Base-by-base conservation (phyloP, 306 rosid species). In the Abrus precatorius region DNA sequence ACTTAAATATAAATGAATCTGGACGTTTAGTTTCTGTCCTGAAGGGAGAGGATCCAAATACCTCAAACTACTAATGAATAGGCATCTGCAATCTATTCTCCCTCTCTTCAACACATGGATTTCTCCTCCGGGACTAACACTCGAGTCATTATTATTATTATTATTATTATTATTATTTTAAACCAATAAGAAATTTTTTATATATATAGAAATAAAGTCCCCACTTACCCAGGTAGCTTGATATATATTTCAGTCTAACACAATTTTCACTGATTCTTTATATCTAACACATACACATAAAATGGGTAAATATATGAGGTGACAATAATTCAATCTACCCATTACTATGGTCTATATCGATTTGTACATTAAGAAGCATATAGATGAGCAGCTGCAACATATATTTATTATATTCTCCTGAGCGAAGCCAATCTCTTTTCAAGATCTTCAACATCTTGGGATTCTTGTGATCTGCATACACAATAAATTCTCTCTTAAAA, bases 351-450 rank as follows among this genome's bases (percentile, higher is more conserved):
- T 53, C 36, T 63, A 79, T 62, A 34, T 67, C 13, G 75, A 85
- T 82, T 86, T 86, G 66, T 86, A 83, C 86, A 86, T 45, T 56
- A 78, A 12, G 38, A 69, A 69, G 45, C 57, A 75, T 41, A 76
- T 72, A 44, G 12, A 32, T 48, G 9, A 62, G 77, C 57, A 54
- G 44, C 62, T 72, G 20, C 40, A 36, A 4, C 40, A 2, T 36
- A 14, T 10, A 47, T 44, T 68, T 30, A 59, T 89, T 90, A 94
- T 76, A 83, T 74, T 69, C 92, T 93, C 50, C 98, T 88, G 69
- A 95, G 95, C 28, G 98, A 92, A 55, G 98, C 98, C 86, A 95
- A 56, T 82, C 98, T 91, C 96, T 90, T 95, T 65, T 91, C 98
- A 69, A 95, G 97, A 9, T 95, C 97, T 66, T 91, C 97, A 68